Evolutionary conservation across 2,329 filamentous ascomycete genomes (phyloP).

Genomic region (Hypomyces perniciosus): DNA sequence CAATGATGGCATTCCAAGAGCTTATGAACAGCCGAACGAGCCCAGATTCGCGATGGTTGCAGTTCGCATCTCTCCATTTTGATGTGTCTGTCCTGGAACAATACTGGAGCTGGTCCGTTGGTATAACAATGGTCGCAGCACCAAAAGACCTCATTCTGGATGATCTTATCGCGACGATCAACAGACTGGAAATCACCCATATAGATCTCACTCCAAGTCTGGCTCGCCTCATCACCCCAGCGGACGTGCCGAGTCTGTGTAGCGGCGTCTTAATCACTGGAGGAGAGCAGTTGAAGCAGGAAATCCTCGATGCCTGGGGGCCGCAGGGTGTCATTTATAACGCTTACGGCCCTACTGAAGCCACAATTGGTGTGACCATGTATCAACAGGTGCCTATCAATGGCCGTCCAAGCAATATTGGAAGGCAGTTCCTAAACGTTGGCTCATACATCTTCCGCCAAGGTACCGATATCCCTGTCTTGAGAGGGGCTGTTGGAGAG

Average conservation of each 20-base stretch:
- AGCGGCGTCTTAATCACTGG: slow-evolving; percentile 89
- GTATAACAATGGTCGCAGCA: slow-evolving; percentile 76
- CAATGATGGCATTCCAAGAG: slow-evolving; percentile 77
- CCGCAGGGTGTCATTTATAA: slow-evolving; percentile 78
- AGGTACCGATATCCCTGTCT: slow-evolving; percentile 62
- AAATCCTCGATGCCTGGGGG: slow-evolving; percentile 84
- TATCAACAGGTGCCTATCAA: slow-evolving; percentile 72
- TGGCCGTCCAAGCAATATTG: slow-evolving; percentile 83
- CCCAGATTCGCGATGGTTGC: slow-evolving; percentile 69
- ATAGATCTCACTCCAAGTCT: slow-evolving; percentile 88
- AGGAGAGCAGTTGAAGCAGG: slow-evolving; percentile 80
- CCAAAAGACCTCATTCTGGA: slow-evolving; percentile 81
- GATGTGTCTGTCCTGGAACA: slow-evolving; percentile 91
- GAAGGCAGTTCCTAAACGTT: slow-evolving; percentile 79
- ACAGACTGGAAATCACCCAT: slow-evolving; percentile 70
- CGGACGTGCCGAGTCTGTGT: slow-evolving; percentile 73
- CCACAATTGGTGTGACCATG: slow-evolving; percentile 89
- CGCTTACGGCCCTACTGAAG: slow-evolving; percentile 86
- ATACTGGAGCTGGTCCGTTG: slow-evolving; percentile 92
- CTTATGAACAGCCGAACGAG: slow-evolving; percentile 75
- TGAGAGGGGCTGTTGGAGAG: slow-evolving; percentile 76
- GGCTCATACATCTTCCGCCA: slow-evolving; percentile 72
- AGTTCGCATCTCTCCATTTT: slow-evolving; percentile 92
- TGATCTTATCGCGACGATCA: slow-evolving; percentile 69
- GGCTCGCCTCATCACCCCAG: slow-evolving; percentile 69